Percentiles rank a stretch among this genome's conserved stretches.
These are phyloP conservation scores for Sarcocystis neurona DNA, from an alignment of 169 alveolate genomes.

Conservation along the genomic window DNA sequence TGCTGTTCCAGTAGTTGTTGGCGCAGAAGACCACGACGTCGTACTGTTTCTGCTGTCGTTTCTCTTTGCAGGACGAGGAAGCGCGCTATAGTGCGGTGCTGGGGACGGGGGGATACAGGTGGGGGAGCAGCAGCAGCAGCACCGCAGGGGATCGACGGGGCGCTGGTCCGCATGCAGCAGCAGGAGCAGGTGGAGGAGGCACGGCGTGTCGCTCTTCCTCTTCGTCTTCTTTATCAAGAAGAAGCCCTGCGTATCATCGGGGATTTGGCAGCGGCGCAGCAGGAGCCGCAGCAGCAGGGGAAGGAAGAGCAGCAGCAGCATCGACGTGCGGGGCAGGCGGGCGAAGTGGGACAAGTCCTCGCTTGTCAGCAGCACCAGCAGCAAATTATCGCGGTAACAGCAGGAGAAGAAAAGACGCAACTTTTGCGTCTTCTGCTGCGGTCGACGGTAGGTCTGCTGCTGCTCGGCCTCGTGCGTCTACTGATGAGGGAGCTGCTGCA, in stretches of 20 bases:
- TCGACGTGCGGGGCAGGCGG: no score
- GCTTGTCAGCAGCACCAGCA: no score
- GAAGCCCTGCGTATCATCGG: neutral
- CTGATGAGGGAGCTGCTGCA: no score
- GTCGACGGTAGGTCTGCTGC: no score
- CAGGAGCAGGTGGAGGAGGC: neutral
- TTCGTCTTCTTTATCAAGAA: neutral
- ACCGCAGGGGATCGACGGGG: neutral
- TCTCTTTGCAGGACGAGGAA: conserved; percentile 34
- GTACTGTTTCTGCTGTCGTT: neutral
- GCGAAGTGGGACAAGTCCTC: no score
- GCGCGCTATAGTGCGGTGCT: conserved; percentile 38
- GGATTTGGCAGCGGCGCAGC: neutral
- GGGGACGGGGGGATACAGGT: conserved; percentile 51
- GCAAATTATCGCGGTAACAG: no score
- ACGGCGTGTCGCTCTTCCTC: neutral
- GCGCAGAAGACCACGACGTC: neutral
- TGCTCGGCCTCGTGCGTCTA: no score
- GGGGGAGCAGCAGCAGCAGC: neutral
- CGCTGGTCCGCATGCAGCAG: neutral
- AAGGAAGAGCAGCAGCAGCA: no score
- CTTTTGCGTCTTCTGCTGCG: no score
- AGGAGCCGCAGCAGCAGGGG: neutral
- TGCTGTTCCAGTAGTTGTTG: neutral
- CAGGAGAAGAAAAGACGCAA: no score